Conservation (phyloP, 768 basidiomycete genomes). For the Leucosporidium yakuticum region DNA sequence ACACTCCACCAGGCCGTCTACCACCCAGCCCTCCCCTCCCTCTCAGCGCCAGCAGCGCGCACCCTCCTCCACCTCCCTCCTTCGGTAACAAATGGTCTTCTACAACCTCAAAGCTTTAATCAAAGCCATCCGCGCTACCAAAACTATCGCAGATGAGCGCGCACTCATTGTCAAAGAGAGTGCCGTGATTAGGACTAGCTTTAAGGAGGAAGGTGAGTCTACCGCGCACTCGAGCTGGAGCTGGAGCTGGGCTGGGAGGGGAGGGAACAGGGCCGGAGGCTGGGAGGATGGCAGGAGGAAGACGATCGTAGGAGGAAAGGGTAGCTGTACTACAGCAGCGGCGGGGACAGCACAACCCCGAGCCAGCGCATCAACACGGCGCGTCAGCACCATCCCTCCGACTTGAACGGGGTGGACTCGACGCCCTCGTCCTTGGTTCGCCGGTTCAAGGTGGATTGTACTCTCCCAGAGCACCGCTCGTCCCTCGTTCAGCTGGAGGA, state of each 20-base stretch:
- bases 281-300: neutral
- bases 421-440: too few species aligned
- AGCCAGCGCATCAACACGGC: too few species aligned
- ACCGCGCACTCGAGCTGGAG: neutral
- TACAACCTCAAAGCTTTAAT: constrained; percentile 70
- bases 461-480: too few species aligned
- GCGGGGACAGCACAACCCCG: too few species aligned
- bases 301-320: neutral
- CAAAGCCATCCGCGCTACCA: constrained; percentile 96
- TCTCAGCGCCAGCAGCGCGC: neutral
- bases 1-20: neutral
- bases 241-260: neutral
- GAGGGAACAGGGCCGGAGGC: neutral
- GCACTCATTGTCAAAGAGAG: constrained; percentile 95
- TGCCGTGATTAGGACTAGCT: constrained; percentile 91
- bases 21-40: too few species aligned
- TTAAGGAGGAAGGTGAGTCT: constrained; percentile 78
- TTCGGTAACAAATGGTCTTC: constrained; percentile 21
- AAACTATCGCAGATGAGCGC: constrained; percentile 99
- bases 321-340: neutral
- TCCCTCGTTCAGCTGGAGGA: too few species aligned
- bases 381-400: too few species aligned
- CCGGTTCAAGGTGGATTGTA: too few species aligned
- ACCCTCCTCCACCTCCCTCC: neutral
- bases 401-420: too few species aligned